Evolutionary conservation across 2,329 filamentous ascomycete genomes (phyloP).

Genomic region (Colletotrichum zoysiae): DNA sequence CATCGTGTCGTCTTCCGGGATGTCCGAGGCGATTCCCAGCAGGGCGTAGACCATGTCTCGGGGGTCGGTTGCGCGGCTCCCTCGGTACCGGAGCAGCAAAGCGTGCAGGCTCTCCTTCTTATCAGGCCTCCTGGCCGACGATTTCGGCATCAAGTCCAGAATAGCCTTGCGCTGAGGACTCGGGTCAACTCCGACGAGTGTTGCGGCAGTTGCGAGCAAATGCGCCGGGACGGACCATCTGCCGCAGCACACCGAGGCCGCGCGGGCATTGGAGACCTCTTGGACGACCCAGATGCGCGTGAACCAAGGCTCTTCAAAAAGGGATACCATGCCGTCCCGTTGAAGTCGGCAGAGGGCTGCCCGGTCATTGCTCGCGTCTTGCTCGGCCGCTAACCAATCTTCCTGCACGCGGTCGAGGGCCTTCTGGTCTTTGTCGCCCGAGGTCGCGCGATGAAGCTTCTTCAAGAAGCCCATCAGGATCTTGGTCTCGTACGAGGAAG

Average conservation of each 20-base stretch:
- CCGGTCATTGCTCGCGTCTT: neutral
- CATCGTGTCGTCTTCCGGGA: neutral
- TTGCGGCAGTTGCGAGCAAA: neutral
- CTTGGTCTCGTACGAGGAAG: neutral
- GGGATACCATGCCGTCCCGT: neutral
- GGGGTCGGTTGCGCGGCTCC: conserved; percentile 4
- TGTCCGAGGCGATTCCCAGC: conserved; percentile 9
- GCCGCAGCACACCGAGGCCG: conserved; percentile 1
- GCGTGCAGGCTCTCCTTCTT: neutral
- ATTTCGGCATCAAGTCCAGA: conserved; percentile 2
- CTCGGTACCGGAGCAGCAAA: neutral
- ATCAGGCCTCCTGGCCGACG: neutral
- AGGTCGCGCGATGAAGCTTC: neutral
- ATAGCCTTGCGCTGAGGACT: neutral
- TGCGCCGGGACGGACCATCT: neutral
- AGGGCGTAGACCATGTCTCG: conserved; percentile 18
- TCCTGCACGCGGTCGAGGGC: neutral
- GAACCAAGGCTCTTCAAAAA: conserved; percentile 12
- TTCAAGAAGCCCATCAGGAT: neutral
- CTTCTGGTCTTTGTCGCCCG: neutral
- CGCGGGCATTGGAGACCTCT: conserved; percentile 4
- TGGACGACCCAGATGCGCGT: conserved; percentile 23
- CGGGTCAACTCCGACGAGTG: neutral
- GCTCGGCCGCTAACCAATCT: neutral
- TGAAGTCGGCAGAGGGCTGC: neutral